Evolutionary conservation across 2,329 filamentous ascomycete species (phyloP), one percentile per base, ranked within the genome.

Genomic region (Pseudogymnoascus sp.): DNA sequence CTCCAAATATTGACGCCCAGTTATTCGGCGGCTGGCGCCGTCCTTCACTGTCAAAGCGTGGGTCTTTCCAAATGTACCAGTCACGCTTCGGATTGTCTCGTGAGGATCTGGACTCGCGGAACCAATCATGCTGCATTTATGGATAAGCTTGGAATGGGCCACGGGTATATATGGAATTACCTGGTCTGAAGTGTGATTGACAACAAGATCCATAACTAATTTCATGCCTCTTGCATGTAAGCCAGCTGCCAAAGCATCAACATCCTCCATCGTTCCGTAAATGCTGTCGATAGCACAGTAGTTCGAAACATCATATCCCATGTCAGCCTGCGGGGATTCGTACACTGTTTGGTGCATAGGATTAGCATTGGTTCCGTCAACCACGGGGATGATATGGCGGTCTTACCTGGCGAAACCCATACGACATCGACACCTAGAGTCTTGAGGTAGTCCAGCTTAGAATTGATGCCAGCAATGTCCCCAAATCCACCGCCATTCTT

Each of bases 291-390:
- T 85, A 34, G 77, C 79, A 65, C 86, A 81, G 67, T 89, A 89
- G 69, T 90, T 81, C 0, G 81, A 81, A 11, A 89, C 82, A 66
- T 89, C 87, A 68, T 89, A 89, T 28, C 86, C 87, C 85, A 89
- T 87, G 64, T 89, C 86, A 10, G 82, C 75, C 69, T 86, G 82
- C 0, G 86, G 86, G 5, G 79, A 82, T 65, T 84, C 81, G 68
- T 83, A 85, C 72, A 87, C 83, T 16, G 28, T 56, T 56, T 56
- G 25, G 21, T n/a, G 5, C 25, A 18, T 10, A 56, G n/a, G 10
- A 56, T 56, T 56, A 56, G 28, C 50, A 56, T 56, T 34, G 1
- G 50, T 56, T 56, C 8, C n/a, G 28, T 34, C n/a, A 56, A 18
- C n/a, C 10, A 12, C 10, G 25, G 7, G 50, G 25, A 16, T 28